Percentiles rank a stretch among this genome's conserved stretches.
These are phyloP conservation scores for Candida mesenterica DNA, from an alignment of 1,139 yeast species.

Conservation along the genomic window DNA sequence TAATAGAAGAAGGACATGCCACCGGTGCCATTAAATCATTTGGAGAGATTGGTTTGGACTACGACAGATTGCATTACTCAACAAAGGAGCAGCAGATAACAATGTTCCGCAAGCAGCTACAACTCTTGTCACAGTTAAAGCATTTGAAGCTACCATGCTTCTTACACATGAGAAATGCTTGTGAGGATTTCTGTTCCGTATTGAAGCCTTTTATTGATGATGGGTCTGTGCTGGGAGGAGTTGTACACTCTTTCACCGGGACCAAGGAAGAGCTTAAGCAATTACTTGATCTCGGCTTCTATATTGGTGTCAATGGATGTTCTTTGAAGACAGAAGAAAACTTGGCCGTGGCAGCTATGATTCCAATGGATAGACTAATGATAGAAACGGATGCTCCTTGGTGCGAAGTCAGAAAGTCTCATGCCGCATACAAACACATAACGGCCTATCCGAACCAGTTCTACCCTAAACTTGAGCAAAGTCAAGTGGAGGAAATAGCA, in stretches of 20 bases:
- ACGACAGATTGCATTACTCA: slow-evolving; percentile 81
- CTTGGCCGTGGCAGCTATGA: slow-evolving; percentile 56
- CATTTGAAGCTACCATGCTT: slow-evolving; percentile 68
- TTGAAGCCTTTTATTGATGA: slow-evolving; percentile 54
- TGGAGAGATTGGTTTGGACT: slow-evolving; percentile 94
- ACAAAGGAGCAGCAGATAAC: slow-evolving; percentile 61
- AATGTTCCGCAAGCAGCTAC: slow-evolving; percentile 72
- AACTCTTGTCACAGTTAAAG: slow-evolving; percentile 50
- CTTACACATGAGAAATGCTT: slow-evolving; percentile 86
- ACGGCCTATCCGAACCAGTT: slow-evolving; percentile 53
- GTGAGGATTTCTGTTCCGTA: slow-evolving; percentile 70
- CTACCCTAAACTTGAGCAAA: slow-evolving; percentile 38
- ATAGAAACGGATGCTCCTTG: slow-evolving; percentile 98
- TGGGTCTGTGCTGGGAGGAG: slow-evolving; percentile 50
- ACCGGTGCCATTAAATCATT: slow-evolving; percentile 65
- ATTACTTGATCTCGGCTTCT: slow-evolving; percentile 59
- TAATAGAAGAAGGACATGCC: slow-evolving; percentile 50
- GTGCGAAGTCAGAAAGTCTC: slow-evolving; percentile 90
- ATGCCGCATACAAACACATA: slow-evolving; percentile 64
- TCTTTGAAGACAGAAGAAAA: slow-evolving; percentile 79
- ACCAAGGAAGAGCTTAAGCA: slow-evolving; percentile 55
- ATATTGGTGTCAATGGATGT: slow-evolving; percentile 88
- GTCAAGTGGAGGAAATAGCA: not conserved
- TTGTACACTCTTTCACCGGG: slow-evolving; percentile 95
- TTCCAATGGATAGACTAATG: slow-evolving; percentile 70